A percentile compares a stretch with the other conserved stretches of the same genome.
phyloP scores from a whole-genome alignment of 2,329 filamentous ascomycete species.

The Aureobasidium melanogenum region DNA sequence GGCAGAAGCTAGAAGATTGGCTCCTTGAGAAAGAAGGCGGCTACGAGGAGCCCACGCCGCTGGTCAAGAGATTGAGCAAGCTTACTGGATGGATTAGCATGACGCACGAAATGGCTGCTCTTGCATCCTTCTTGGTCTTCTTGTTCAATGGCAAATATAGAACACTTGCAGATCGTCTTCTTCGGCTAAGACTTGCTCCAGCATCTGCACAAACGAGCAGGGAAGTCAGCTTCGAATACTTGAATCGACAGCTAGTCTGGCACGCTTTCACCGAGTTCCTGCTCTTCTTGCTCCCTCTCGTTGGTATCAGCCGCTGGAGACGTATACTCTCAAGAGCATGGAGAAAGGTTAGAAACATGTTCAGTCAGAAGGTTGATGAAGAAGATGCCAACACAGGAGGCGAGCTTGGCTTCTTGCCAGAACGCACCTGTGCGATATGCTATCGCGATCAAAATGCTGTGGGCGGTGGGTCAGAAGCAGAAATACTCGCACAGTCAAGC shows the following conservation, averaged over 20 bases:
- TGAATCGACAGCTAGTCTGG: constrained; percentile 97
- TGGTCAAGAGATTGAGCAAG: constrained; percentile 51
- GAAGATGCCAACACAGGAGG: constrained; percentile 40
- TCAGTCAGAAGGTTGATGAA: constrained; percentile 42
- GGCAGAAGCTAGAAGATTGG: constrained; percentile 88
- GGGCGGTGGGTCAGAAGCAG: constrained; percentile 55
- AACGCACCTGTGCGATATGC: constrained; percentile 92
- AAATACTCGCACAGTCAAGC: constrained; percentile 56
- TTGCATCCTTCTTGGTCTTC: constrained; percentile 82
- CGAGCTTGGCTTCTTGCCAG: constrained; percentile 77
- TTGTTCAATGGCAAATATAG: constrained; percentile 84
- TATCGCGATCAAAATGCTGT: constrained; percentile 84
- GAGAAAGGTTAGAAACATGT: constrained; percentile 61
- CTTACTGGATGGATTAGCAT: constrained; percentile 63
- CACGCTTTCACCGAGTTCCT: constrained; percentile 99
- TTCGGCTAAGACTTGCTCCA: constrained; percentile 77
- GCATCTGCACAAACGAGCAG: constrained; percentile 76
- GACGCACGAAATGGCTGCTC: constrained; percentile 70
- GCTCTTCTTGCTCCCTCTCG: constrained; percentile 92
- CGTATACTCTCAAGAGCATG: constrained; percentile 82
- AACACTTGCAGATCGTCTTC: constrained; percentile 75
- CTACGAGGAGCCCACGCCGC: constrained; percentile 49
- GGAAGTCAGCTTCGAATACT: constrained; percentile 93
- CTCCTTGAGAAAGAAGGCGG: constrained; percentile 68
- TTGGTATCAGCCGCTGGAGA: constrained; percentile 88